Conservation (phyloP, 306 rosid species). For the Vicia villosa region DNA sequence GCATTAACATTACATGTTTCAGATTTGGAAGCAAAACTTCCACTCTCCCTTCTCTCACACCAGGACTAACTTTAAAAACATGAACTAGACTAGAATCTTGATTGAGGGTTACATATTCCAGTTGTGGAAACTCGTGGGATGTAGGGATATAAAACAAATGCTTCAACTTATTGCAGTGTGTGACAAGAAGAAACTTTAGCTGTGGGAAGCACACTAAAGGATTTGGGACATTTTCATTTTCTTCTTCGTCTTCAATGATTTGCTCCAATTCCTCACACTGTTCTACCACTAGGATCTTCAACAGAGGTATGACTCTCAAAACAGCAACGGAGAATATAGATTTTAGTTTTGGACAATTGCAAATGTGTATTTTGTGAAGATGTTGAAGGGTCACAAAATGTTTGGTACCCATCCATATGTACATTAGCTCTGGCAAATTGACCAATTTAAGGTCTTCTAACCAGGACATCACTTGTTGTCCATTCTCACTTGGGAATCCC, state of each 20-base stretch:
- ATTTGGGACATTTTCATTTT: neutral
- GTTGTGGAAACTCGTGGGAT: neutral
- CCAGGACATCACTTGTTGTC: neutral
- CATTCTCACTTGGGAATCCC: neutral
- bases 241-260: constrained; percentile 14
- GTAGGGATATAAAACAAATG: neutral
- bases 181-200: neutral
- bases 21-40: constrained; percentile 29
- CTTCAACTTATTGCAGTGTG: constrained; percentile 23
- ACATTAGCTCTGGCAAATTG: neutral
- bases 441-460: neutral
- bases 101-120: neutral
- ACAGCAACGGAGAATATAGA: constrained; percentile 21
- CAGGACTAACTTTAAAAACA: constrained; percentile 1
- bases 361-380: neutral
- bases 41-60: neutral
- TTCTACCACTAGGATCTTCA: neutral
- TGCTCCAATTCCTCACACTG: constrained; percentile 27
- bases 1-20: neutral
- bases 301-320: constrained; percentile 22
- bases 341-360: constrained; percentile 4
- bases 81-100: constrained; percentile 16
- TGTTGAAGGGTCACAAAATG: constrained; percentile 12
- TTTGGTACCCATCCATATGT: constrained; percentile 23
- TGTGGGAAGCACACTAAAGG: neutral